Percentiles rank a stretch among this genome's conserved stretches.
Evolutionary conservation across 2,329 filamentous ascomycete species (phyloP).

Genomic region (Fusarium illudens): DNA sequence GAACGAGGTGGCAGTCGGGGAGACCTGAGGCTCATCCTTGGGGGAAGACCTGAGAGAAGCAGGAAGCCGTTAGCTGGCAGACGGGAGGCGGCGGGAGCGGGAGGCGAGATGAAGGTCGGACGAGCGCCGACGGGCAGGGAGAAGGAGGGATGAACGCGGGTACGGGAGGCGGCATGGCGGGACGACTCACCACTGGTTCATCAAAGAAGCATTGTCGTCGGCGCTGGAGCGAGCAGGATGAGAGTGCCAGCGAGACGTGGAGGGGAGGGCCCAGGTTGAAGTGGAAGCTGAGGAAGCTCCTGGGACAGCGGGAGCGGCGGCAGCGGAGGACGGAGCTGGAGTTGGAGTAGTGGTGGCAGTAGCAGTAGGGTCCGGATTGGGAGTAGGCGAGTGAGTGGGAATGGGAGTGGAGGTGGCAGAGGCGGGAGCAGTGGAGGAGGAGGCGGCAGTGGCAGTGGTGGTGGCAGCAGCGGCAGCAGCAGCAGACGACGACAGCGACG

Average conservation of each 20-base stretch:
- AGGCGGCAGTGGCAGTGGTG: slow-evolving; percentile 44
- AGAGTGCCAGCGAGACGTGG: slow-evolving; percentile 31
- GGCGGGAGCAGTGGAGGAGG: slow-evolving; percentile 43
- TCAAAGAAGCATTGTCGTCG: slow-evolving; percentile 40
- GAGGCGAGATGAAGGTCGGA: slow-evolving; percentile 22
- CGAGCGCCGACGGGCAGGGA: slow-evolving; percentile 26
- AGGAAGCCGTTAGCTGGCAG: slow-evolving; percentile 33
- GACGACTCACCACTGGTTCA: slow-evolving; percentile 41
- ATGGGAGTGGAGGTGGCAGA: slow-evolving; percentile 48
- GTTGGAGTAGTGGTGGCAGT: slow-evolving; percentile 4
- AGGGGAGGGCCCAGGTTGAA: slow-evolving; percentile 22
- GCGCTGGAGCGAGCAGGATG: slow-evolving; percentile 29
- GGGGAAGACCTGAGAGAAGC: slow-evolving; percentile 38
- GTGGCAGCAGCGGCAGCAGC: slow-evolving; percentile 50
- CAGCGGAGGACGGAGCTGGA: slow-evolving; percentile 29
- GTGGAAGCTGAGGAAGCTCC: slow-evolving; percentile 29
- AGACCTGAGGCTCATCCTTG: slow-evolving; percentile 56
- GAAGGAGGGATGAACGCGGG: slow-evolving; percentile 17
- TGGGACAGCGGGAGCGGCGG: slow-evolving; percentile 25
- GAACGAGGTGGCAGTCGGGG: slow-evolving; percentile 57
- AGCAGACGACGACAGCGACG: slow-evolving; percentile 31
- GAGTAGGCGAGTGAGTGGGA: slow-evolving; percentile 40
- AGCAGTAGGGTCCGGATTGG: slow-evolving; percentile 29
- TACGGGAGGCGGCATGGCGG: slow-evolving; percentile 26
- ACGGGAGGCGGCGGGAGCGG: slow-evolving; percentile 1